Conservation (phyloP, 1,284 basidiomycete species). For the Rhodotorula mucilaginosa region DNA sequence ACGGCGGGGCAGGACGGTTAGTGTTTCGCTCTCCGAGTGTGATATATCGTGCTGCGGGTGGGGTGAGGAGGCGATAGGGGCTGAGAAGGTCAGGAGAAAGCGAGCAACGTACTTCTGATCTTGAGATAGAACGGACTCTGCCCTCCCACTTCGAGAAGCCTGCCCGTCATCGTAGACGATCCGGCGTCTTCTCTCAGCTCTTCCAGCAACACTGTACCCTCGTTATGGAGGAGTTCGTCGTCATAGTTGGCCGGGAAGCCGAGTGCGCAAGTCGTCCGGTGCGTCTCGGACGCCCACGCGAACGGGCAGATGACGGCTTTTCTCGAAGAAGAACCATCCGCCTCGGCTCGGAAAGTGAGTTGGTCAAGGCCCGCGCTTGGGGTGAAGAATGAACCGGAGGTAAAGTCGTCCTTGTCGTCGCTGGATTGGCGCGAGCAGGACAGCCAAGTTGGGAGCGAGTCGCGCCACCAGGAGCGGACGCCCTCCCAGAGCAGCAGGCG, state of each 20-base stretch:
- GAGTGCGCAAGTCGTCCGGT: slow-evolving; percentile 38
- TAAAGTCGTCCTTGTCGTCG: background rate
- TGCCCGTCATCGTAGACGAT: background rate
- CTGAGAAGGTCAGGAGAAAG: background rate
- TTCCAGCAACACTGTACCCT: too few relatives aligned
- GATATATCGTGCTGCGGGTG: background rate
- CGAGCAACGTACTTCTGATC: slow-evolving; percentile 29
- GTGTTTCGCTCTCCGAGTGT: too few relatives aligned
- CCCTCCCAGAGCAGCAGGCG: slow-evolving; percentile 50
- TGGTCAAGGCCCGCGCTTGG: background rate
- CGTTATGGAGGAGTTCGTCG: background rate
- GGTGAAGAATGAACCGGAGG: background rate
- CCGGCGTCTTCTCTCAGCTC: background rate
- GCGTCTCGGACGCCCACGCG: slow-evolving; percentile 44
- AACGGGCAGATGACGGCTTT: slow-evolving; percentile 42
- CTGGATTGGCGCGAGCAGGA: slow-evolving; percentile 34
- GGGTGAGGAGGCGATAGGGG: too few relatives aligned
- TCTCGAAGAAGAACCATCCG: too few relatives aligned
- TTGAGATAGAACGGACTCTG: slow-evolving; percentile 41
- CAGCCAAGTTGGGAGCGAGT: slow-evolving; percentile 42
- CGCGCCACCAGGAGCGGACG: slow-evolving; percentile 44
- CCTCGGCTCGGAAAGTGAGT: background rate
- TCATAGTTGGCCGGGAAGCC: slow-evolving; percentile 42
- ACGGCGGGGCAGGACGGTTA: too few relatives aligned
- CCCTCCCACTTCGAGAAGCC: slow-evolving; percentile 43